Evolutionary conservation across 495 filamentous ascomycete genomes (phyloP).

Genomic region (Xanthoparmelia taractica): DNA sequence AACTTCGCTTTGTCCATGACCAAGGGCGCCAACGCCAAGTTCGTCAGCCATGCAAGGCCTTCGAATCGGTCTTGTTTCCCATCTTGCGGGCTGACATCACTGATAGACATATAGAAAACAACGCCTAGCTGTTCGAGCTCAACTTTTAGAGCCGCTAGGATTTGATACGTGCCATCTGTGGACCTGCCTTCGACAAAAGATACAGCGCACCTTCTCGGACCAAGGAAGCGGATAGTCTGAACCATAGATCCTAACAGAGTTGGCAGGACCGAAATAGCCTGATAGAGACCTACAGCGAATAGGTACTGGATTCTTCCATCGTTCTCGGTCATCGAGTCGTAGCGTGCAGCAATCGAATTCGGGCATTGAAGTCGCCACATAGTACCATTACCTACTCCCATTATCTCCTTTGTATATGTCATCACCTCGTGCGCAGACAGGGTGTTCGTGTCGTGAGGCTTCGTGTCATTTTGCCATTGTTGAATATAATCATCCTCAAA

Average conservation of each 20-base stretch:
- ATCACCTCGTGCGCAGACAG: not conserved
- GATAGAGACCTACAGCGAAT: not conserved
- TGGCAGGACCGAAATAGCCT: not conserved
- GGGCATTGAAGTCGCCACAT: not conserved
- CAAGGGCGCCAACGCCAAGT: not conserved
- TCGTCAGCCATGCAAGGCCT: not conserved
- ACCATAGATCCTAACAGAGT: slow-evolving; percentile 17
- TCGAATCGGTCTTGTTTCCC: not conserved
- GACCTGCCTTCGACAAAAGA: slow-evolving; percentile 45
- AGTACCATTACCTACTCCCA: not conserved
- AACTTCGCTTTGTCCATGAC: not conserved
- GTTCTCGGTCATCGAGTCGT: not conserved
- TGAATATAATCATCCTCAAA: slow-evolving; percentile 2
- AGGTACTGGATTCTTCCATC: not conserved
- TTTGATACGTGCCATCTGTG: slow-evolving; percentile 43
- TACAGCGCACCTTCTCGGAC: slow-evolving; percentile 39
- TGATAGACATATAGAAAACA: not conserved
- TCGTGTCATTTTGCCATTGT: not conserved
- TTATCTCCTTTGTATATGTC: not conserved
- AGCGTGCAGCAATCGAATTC: not conserved
- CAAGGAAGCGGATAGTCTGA: slow-evolving; percentile 41
- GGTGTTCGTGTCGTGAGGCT: not conserved
- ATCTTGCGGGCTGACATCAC: not conserved
- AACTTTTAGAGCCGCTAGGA: slow-evolving; percentile 30
- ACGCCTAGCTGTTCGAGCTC: not conserved